Base-by-base conservation (phyloP, 768 basidiomycete species). In the Leccinum uliginosum region DNA sequence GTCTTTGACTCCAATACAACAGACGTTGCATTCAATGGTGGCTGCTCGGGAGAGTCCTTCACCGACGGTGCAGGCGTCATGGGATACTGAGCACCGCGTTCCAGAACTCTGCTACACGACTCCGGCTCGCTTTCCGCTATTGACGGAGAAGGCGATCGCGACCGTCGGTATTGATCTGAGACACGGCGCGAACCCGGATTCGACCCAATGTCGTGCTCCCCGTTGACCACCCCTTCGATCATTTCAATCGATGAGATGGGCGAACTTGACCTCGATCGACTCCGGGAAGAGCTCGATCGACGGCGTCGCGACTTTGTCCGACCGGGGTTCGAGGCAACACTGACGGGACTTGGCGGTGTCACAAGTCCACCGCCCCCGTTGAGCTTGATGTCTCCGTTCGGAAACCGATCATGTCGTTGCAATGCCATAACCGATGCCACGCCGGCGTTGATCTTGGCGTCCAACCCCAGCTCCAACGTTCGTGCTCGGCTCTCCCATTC, bases 301-400 rank as follows among this genome's bases (percentile, higher is more conserved):
- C 82, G 71, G n/a, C 79, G 68, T 50, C 78, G 73, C 60, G 71
- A 60, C 46, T 68, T 74, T 23, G 72, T 73, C 14, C 70, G 71
- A 17, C 70, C 67, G 2, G 85, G 84, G 66, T 89, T 87, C 9
- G 84, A 80, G 3, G 83, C 83, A 21, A 86, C 76, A 60, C 85
- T 87, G 15, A 88, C 76, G 11, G 89, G 89, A 68, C 86, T 89
- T 0, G 88, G 88, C 1, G 89, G 89, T 0, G 87, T 88, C 10
- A 86, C 88, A 27, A 89, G 72, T 1, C 86, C 87, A 10, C 79
- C 75, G 21, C 67, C 65, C 12, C 64, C 66, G 8, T 60, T 69
- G 35, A 64, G 62, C 60, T 71, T 71, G 64, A 63, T 64, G 26
- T 65, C 73, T 2, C 67, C 64, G 44, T 66, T 72, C n/a, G 71